Conservation (phyloP, 2,329 filamentous ascomycete genomes). For the Waltergamsia citrina region DNA sequence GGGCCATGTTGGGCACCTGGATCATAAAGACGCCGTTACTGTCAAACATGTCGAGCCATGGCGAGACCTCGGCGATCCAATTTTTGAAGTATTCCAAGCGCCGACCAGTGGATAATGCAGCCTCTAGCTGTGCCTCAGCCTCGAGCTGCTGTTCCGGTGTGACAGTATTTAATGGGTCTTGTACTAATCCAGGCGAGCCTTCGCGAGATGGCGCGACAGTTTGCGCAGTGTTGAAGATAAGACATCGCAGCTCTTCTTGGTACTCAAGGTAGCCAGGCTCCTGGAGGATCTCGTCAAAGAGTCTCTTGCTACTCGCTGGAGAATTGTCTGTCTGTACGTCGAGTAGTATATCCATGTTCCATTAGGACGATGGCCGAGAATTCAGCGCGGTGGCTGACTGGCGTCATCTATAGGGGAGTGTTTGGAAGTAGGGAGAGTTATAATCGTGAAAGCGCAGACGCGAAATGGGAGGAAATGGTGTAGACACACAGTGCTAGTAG, state of each 20-base stretch:
- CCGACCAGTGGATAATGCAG: conserved; percentile 18
- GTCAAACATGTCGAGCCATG: conserved; percentile 52
- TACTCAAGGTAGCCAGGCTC: conserved; percentile 34
- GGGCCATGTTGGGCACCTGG: conserved; percentile 38
- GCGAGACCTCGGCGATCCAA: conserved; percentile 43
- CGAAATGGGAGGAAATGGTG: too few species aligned
- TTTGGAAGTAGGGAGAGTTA: too few species aligned
- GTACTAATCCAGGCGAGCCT: conserved; percentile 19
- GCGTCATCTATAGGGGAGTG: too few species aligned
- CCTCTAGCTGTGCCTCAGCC: conserved; percentile 12
- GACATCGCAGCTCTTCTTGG: conserved; percentile 32
- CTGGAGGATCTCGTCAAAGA: conserved; percentile 22
- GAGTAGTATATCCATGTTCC: too few species aligned
- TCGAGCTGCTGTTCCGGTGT: conserved; percentile 10
- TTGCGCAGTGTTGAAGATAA: conserved; percentile 35
- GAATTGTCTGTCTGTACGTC: too few species aligned
- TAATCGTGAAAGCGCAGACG: too few species aligned
- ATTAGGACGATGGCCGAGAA: too few species aligned
- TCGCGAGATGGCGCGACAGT: conserved; percentile 30
- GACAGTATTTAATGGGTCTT: conserved; percentile 5
- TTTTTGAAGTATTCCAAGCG: conserved; percentile 33
- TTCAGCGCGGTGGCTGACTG: too few species aligned
- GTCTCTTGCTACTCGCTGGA: conserved; percentile 9
- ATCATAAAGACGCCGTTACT: conserved; percentile 40
- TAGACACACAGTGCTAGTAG: too few species aligned